Evolutionary conservation across 2,329 filamentous ascomycete genomes (phyloP).

Genomic region (Stachybotrys elegans): DNA sequence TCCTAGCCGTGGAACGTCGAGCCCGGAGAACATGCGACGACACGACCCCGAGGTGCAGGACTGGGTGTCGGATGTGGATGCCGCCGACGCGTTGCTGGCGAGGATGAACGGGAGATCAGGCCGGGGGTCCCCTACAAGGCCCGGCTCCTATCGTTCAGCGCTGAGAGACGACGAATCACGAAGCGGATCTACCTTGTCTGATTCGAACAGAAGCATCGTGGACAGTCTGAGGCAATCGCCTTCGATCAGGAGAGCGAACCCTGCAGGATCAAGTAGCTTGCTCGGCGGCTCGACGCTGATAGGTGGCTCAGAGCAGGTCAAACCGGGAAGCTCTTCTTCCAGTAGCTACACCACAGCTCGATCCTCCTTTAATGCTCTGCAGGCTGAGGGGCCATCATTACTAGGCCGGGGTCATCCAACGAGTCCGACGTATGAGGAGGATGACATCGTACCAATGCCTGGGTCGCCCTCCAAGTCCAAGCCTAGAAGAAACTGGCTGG

Average conservation of each 20-base stretch:
- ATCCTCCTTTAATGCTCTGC: constrained; percentile 45
- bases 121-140: constrained; percentile 32
- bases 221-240: constrained; percentile 33
- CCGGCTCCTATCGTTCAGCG: constrained; percentile 28
- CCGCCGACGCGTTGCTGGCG: constrained; percentile 46
- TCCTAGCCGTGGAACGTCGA: constrained; percentile 31
- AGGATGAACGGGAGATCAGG: constrained; percentile 33
- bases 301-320: constrained; percentile 21
- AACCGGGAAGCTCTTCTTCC: constrained; percentile 34
- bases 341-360: constrained; percentile 50
- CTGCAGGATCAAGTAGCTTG: constrained; percentile 20
- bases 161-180: constrained; percentile 42
- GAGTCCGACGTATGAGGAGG: constrained; percentile 25
- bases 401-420: constrained; percentile 20
- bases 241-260: constrained; percentile 27
- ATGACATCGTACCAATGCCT: constrained; percentile 30
- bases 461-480: constrained; percentile 55
- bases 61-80: constrained; percentile 54
- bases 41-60: constrained; percentile 50
- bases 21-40: constrained; percentile 30
- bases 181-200: constrained; percentile 53
- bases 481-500: constrained; percentile 58
- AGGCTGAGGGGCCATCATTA: constrained; percentile 47
- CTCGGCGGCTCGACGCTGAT: constrained; percentile 20
- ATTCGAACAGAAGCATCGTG: constrained; percentile 43